Conservation (phyloP, 129 eudicot species). For the Flaveria bidentis region DNA sequence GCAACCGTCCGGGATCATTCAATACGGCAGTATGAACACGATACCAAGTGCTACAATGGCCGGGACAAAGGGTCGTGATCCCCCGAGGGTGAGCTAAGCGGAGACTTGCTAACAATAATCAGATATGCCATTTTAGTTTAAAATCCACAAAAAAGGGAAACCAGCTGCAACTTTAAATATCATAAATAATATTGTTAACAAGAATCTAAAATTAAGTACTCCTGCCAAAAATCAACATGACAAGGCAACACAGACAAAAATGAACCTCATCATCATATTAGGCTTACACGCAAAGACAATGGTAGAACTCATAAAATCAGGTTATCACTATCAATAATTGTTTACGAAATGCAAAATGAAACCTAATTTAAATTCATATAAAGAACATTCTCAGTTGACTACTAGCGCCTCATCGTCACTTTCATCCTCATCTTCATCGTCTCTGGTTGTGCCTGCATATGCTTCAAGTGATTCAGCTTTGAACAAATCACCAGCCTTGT, state of each 20-base stretch:
- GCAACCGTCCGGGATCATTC: no score
- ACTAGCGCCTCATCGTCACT: slow-evolving; percentile 43
- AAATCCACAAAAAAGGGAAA: background rate
- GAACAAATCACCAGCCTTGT: slow-evolving; percentile 65
- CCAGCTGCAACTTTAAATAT: background rate
- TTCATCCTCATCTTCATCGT: slow-evolving; percentile 45
- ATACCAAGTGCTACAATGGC: no score
- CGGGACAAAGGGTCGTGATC: no score
- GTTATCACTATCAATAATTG: background rate
- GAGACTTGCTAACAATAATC: background rate
- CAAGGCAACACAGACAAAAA: slow-evolving; percentile 3
- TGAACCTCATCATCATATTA: slow-evolving; percentile 5
- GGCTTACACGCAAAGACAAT: slow-evolving; percentile 19
- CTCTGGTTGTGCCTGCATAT: slow-evolving; percentile 52
- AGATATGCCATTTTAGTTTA: background rate
- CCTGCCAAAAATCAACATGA: background rate
- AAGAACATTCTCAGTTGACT: slow-evolving; percentile 33
- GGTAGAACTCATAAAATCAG: background rate
- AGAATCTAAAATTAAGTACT: background rate
- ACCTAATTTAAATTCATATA: slow-evolving; percentile 6
- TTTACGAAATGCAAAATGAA: slow-evolving; percentile 1
- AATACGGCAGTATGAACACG: no score
- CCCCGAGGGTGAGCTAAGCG: background rate
- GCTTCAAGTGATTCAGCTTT: slow-evolving; percentile 68
- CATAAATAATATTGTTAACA: background rate